Conservation (phyloP, 805 yeast genomes). For the Candida adriatica region DNA sequence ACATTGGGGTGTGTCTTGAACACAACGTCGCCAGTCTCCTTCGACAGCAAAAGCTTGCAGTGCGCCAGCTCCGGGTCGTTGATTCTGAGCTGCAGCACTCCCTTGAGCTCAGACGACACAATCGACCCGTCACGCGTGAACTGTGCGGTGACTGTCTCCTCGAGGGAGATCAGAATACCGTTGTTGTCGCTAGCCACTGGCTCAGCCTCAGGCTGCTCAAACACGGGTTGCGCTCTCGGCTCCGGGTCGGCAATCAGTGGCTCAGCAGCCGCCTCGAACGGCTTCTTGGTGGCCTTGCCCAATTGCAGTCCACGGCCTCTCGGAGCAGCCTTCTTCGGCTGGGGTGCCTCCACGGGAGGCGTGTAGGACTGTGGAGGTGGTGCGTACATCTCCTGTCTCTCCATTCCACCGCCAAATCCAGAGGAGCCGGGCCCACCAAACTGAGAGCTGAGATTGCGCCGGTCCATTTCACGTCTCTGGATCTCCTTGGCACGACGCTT, state of each 20-base stretch:
- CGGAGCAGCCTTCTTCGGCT: conserved; percentile 29
- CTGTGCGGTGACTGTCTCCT: conserved; percentile 73
- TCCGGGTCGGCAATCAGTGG: conserved; percentile 28
- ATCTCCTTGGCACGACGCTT: conserved; percentile 90
- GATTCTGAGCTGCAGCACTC: conserved; percentile 84
- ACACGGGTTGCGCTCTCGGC: conserved; percentile 7
- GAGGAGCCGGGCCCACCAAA: conserved; percentile 2
- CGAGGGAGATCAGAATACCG: conserved; percentile 72
- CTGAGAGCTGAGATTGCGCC: conserved; percentile 32
- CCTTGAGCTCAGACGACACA: conserved; percentile 69
- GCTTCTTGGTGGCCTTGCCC: conserved; percentile 41
- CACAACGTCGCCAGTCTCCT: conserved; percentile 46
- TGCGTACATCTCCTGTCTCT: conserved; percentile 1
- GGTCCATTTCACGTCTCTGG: conserved; percentile 70
- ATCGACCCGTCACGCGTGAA: conserved; percentile 80
- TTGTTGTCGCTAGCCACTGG: conserved; percentile 38
- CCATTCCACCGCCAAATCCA: conserved; percentile 11
- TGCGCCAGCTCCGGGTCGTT: conserved; percentile 67
- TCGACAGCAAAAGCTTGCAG: conserved; percentile 53
- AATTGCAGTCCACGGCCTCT: conserved; percentile 73
- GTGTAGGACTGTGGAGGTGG: conserved; percentile 9
- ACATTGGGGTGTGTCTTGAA: conserved; percentile 96
- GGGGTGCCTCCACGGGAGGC: conserved; percentile 19
- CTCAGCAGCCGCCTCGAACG: conserved; percentile 18
- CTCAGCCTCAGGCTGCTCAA: conserved; percentile 4